Percentiles rank a stretch among this genome's conserved stretches.
Evolutionary conservation across 2,329 filamentous ascomycete genomes (phyloP).

Genomic region (Xylaria polymorpha): DNA sequence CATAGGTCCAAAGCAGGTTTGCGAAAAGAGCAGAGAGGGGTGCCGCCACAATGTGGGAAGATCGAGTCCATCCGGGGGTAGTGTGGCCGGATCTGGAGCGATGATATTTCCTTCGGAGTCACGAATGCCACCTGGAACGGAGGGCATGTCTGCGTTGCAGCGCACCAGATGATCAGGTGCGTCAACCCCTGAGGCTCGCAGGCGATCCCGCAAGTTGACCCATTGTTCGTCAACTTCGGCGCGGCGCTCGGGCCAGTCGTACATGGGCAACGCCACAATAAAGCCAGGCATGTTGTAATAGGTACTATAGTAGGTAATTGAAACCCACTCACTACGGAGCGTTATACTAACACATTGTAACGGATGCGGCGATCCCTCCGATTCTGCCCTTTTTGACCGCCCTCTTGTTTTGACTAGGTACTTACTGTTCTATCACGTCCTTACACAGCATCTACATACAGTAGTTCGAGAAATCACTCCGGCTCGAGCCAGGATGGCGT

Average conservation of each 20-base stretch:
- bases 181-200: slow-evolving; percentile 28
- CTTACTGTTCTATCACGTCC: too few relatives aligned
- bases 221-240: slow-evolving; percentile 35
- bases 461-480: too few relatives aligned
- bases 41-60: slow-evolving; percentile 37
- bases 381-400: too few relatives aligned
- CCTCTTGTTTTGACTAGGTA: too few relatives aligned
- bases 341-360: too few relatives aligned
- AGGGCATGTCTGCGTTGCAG: slow-evolving; percentile 35
- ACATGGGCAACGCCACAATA: slow-evolving; percentile 38
- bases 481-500: slow-evolving; percentile 19
- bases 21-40: slow-evolving; percentile 28
- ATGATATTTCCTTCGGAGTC: slow-evolving; percentile 27
- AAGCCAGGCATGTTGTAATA: slow-evolving; percentile 19
- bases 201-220: slow-evolving; percentile 27
- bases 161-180: slow-evolving; percentile 35
- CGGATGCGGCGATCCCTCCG: too few relatives aligned
- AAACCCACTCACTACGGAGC: not conserved
- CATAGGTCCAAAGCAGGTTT: slow-evolving; percentile 38
- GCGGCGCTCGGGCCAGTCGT: slow-evolving; percentile 38
- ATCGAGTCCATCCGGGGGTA: slow-evolving; percentile 33
- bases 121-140: slow-evolving; percentile 33
- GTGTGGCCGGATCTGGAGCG: slow-evolving; percentile 35
- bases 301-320: too few relatives aligned
- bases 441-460: too few relatives aligned